Evolutionary conservation across 352 stramenopile genomes (phyloP).

Genomic region (Elongisporangium senticosum): DNA sequence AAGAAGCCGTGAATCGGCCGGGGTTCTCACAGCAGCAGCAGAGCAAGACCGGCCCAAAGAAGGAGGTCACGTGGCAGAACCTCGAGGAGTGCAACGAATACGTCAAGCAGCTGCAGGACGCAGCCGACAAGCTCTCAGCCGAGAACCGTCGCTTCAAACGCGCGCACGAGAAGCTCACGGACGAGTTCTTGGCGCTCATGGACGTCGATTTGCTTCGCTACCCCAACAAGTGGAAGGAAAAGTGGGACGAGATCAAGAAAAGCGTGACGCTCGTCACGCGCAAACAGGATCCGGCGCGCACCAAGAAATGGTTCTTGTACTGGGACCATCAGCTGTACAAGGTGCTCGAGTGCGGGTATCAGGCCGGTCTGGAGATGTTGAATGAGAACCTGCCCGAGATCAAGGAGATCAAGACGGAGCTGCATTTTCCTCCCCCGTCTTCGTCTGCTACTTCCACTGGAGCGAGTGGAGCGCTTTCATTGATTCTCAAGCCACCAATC

Average conservation of each 20-base stretch:
- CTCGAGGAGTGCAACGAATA: conserved; percentile 90
- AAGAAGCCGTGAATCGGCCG: conserved; percentile 72
- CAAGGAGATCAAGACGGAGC: conserved; percentile 77
- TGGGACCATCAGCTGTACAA: conserved; percentile 97
- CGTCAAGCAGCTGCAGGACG: conserved; percentile 88
- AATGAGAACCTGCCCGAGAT: conserved; percentile 92
- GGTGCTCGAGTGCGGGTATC: conserved; percentile 90
- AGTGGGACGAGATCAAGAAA: conserved; percentile 81
- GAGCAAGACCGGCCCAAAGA: conserved; percentile 33
- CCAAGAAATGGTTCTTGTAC: conserved; percentile 88
- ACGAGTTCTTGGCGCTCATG: conserved; percentile 81
- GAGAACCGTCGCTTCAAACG: conserved; percentile 91
- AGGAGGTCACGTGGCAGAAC: conserved; percentile 88
- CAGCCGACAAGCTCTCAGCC: conserved; percentile 78
- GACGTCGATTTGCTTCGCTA: conserved; percentile 88
- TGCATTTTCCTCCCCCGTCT: conserved; percentile 47
- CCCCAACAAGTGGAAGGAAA: conserved; percentile 82
- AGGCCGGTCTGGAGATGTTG: conserved; percentile 91
- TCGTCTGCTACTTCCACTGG: neutral
- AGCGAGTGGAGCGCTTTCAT: conserved; percentile 11
- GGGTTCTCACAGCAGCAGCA: conserved; percentile 39
- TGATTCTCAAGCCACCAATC: conserved; percentile 88
- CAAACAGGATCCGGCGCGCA: conserved; percentile 78
- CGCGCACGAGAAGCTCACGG: conserved; percentile 75
- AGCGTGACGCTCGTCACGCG: conserved; percentile 56